Evolutionary conservation across 2,329 filamentous ascomycete genomes (phyloP), one percentile per base, ranked within the genome.

Genomic region (Bisporella sp.): DNA sequence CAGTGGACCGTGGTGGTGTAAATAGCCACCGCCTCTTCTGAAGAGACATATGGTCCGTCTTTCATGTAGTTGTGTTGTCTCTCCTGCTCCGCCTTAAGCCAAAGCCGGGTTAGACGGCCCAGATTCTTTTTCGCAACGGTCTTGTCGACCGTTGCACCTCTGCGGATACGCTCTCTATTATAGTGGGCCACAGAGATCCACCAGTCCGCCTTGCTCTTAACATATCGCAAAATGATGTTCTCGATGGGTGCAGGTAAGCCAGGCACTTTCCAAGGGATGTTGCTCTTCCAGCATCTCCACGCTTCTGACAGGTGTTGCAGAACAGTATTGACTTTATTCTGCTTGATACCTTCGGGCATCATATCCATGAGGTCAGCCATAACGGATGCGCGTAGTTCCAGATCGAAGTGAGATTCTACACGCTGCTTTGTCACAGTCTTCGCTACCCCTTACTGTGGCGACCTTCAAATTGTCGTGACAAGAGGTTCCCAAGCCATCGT

Each of bases 241-340:
- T 99, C 93, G 56, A 99, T 97, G 0, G 93, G 92, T 11, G 95
- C 95, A 40, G 93, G 93, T 54, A 99, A 71, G 37, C 93, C 95
- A 47, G 93, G 93, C 3, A 99, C 93, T 73, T 99, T 99, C 93
- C 93, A 99, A 0, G 93, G 93, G 59, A 99, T 99, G 65, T 99
- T 99, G 71, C 91, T 96, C 84, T 99, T 99, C 93, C 93, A 99
- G 73, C 93, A 99, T 72, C 93, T 82, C 93, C 93, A 99, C 11
- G 93, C 93, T 73, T 99, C 93, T 0, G 92, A 97, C 41, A 99
- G 73, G 77, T 99, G 95, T 65, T 97, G 93, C 48, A 99, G 74
- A 42, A 99, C 92, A 1, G 91, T 96, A 69, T 99, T 96, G 69
- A 99, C 90, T 73, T 99, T 99, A 74, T 93, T 99, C 68, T 99